Conservation (phyloP, 1,139 yeast species). For the Meyerozyma guilliermondii region DNA sequence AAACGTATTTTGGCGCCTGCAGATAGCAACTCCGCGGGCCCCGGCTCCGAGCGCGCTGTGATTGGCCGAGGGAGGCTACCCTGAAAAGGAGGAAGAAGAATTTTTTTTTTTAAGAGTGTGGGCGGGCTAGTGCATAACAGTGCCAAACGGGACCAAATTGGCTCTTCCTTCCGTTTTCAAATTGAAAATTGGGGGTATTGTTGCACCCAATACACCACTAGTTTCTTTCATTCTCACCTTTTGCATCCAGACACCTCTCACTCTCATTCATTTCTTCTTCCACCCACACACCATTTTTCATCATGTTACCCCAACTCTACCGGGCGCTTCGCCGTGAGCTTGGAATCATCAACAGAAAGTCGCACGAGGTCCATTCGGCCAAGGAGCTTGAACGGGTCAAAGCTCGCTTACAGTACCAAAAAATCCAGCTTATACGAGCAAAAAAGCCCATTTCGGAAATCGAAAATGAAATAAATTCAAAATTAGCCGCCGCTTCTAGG, state of each 20-base stretch:
- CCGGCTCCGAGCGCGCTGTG: constrained; percentile 2
- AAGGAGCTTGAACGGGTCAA: constrained; percentile 45
- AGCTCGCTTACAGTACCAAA: constrained; percentile 50
- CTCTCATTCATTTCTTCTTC: too few species aligned
- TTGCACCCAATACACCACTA: neutral
- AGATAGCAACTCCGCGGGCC: neutral
- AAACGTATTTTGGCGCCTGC: neutral
- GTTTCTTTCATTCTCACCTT: too few species aligned
- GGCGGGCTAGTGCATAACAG: too few species aligned
- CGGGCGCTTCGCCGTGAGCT: constrained; percentile 39
- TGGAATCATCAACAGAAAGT: constrained; percentile 35
- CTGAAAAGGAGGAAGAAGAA: too few species aligned
- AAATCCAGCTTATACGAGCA: constrained; percentile 42
- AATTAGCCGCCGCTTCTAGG: neutral
- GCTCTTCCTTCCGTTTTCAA: too few species aligned
- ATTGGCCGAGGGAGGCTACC: neutral
- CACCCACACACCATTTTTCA: too few species aligned
- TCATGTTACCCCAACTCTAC: constrained; percentile 8
- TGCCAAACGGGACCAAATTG: neutral
- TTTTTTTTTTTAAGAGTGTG: too few species aligned
- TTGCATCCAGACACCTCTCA: too few species aligned
- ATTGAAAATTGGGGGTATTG: too few species aligned
- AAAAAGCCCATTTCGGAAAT: constrained; percentile 33
- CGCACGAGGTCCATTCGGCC: constrained; percentile 39
- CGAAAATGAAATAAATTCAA: constrained; percentile 10